Evolutionary conservation across 2,329 filamentous ascomycete genomes (phyloP), one percentile per base, ranked within the genome.

Genomic region (Fusarium transvaalense): DNA sequence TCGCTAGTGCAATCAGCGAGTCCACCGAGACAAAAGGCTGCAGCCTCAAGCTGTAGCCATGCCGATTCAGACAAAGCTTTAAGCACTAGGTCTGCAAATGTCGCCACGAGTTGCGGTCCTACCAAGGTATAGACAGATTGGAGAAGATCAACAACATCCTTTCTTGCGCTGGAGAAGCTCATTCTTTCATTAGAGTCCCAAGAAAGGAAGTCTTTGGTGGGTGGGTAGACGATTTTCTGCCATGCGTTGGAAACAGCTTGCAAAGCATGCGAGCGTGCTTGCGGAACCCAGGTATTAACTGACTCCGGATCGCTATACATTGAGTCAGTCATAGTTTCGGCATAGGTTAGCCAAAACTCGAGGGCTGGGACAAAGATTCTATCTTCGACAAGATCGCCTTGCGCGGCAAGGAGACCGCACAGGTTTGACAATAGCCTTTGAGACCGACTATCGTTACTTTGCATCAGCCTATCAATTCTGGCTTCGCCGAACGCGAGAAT

Each of bases 321-420:
- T 12, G 79, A 82, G 75, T 89, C 91, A 62, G 84, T 86, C 82
- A 89, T 83, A 14, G 87, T 86, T 78, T 94, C 92, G 8, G 92
- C 87, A 75, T 90, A 93, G 1, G 88, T 89, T 19, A 88, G 90
- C 92, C 93, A 96, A 76, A 96, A 95, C 72, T 96, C 92, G 15
- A 95, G 84, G 1, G 90, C 88, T 2, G 89, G 87, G 1, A 92
- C 86, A 56, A 93, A 94, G 13, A 94, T 88, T 66, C 88, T 89
- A 72, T 96, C 91, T 6, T 86, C 86, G 2, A 90, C 89, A 2
- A 91, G 87, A 71, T 88, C 86, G 3, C 92, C 92, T 14, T 88
- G 82, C 14, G 89, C 86, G 21, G 85, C 85, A 25, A 94, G 82
- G 7, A 96, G 83, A 6, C 88, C 87, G 62, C 86, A 88, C n/a